Base-by-base conservation (phyloP, 1,284 basidiomycete genomes). In the Megacollybia platyphylla region DNA sequence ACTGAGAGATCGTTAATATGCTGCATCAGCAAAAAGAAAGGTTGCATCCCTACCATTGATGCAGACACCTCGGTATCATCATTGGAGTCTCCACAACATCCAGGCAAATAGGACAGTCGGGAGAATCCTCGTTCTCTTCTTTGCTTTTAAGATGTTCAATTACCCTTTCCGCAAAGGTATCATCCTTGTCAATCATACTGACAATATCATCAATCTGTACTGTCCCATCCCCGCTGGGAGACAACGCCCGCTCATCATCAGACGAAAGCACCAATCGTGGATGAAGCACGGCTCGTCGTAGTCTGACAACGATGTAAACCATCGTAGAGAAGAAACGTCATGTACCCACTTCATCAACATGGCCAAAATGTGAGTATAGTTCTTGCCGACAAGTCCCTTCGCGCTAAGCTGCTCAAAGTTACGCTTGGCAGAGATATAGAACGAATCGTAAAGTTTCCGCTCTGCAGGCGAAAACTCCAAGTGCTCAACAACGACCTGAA, bases 361-460 rank as follows among this genome's bases (percentile, higher is more conserved):
- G 4, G 87, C 88, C 53, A 93, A 70, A 55, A 93, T 91, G 51
- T 87, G 85, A 0, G 87, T 89, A 56, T 90, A 92, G 53, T 90
- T 91, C 52, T 79, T 87, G 57, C 81, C 78, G 20, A 90, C 71
- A 1, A 83, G 63, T 8, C 87, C 87, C 54, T 80, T 82, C 3
- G 77, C 83, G 51, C 78, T 78, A 8, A 91, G 63, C 44, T 74
- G 73, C 47, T 90, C 83, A 54, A 89, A 92, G 45, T 76, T 71
- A 41, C 62, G 62, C 55, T 87, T 87, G 2, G 73, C 81, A 39
- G 74, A 68, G 29, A 61, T 57, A 56, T 80, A 88, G 40, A 88
- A 73, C 5, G 78, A 78, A 51, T 87, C 82, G 54, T 93, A 93
- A 15, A 92, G 81, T 58, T 77, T 83, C 44, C 80, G 66, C 58